Conservation (phyloP, 306 rosid species). For the Elaeagnus macrophylla region DNA sequence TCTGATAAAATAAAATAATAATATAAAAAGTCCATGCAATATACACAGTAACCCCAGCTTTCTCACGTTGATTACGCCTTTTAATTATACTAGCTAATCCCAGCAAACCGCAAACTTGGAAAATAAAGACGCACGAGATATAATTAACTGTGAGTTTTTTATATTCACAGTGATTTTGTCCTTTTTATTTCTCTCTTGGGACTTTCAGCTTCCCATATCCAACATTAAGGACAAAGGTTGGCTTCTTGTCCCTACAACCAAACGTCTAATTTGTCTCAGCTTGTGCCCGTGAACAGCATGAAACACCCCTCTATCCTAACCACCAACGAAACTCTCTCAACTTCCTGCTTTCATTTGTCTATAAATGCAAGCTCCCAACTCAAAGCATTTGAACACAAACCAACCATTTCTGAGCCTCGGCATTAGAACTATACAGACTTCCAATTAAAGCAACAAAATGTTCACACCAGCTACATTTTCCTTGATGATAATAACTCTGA, state of each 20-base stretch:
- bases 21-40: conserved; percentile 7
- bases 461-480: conserved; percentile 20
- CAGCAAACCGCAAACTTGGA: conserved; percentile 2
- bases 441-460: conserved; percentile 15
- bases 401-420: neutral
- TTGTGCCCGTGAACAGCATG: conserved; percentile 51
- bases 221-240: conserved; percentile 12
- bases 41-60: conserved; percentile 9
- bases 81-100: neutral
- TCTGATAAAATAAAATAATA: too few species aligned
- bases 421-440: neutral
- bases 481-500: conserved; percentile 11
- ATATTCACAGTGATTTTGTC: neutral
- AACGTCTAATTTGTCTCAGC: conserved; percentile 35
- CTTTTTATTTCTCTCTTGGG: conserved; percentile 3
- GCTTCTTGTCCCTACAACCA: conserved; percentile 15
- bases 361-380: conserved; percentile 22
- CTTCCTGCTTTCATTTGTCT: conserved; percentile 19
- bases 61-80: conserved; percentile 29
- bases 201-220: conserved; percentile 12
- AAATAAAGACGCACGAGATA: neutral
- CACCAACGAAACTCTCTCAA: conserved; percentile 30
- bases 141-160: neutral
- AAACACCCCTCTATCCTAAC: conserved; percentile 21
- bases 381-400: neutral